Base-by-base conservation (phyloP, 495 filamentous ascomycete species). In the Aspergillus affinis region DNA sequence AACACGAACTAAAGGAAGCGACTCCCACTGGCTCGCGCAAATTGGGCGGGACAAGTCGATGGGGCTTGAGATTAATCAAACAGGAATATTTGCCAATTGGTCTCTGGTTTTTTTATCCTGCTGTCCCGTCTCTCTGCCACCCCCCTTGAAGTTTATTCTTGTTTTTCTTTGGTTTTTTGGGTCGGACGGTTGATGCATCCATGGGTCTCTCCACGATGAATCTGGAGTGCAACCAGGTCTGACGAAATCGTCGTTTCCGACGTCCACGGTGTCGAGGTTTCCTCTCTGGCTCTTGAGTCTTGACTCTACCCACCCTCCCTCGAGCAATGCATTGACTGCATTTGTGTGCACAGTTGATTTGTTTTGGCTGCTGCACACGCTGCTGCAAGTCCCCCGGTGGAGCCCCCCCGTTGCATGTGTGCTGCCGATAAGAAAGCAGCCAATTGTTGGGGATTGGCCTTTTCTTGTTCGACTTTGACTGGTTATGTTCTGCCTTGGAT, bases 301-400 rank as follows among this genome's bases (percentile, higher is more conserved):
- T n/a, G n/a, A n/a, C 30, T 32, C 30, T 32, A 12, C 30, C 30
- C 30, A 32, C 30, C 30, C 30, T 32, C 30, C 46, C 58, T 58
- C 50, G 47, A 45, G 27, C 30, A 36, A 61, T 46, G 44, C 45
- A 53, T 51, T 55, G 51, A 41, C 55, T 62, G 62, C 65, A 65
- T 58, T 67, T 73, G 72, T 75, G 72, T 76, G 72, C 67, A 68
- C 65, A 61, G 63, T 65, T 75, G 72, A 76, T 76, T 75, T 75
- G 74, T 67, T 64, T 55, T 48, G 63, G 55, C 61, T 63, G 66
- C 68, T 68, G 62, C 61, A 61, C 50, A n/a, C 56, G 61, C 63
- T 68, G 60, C 66, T 62, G 60, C 59, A 62, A 45, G 52, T 57
- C 58, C 48, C 57, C 54, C 50, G 57, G 57, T 60, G 56, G 50